These are phyloP conservation scores for Globisporangium megalacanthum DNA, from an alignment of 352 stramenopile species.

Conservation along the genomic window DNA sequence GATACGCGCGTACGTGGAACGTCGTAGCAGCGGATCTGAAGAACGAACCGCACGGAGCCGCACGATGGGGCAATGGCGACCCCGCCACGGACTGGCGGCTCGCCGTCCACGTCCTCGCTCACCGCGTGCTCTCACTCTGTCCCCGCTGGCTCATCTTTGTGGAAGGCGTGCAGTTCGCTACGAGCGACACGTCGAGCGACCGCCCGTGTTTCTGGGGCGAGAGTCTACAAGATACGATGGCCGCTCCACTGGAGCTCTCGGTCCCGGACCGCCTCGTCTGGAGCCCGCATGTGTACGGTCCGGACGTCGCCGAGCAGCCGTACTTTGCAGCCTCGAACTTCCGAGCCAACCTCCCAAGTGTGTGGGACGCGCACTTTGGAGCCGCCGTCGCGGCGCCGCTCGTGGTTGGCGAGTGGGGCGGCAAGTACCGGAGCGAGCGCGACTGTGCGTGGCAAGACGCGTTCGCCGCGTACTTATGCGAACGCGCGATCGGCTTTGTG, in stretches of 20 bases:
- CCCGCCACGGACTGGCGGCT: conserved; percentile 44
- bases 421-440: conserved; percentile 22
- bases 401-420: conserved; percentile 62
- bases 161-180: conserved; percentile 41
- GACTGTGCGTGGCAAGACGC: conserved; percentile 44
- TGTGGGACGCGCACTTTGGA: conserved; percentile 62
- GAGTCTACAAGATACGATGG: conserved; percentile 29
- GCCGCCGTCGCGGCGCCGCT: conserved; percentile 32
- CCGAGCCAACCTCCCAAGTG: conserved; percentile 36
- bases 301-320: conserved; percentile 31
- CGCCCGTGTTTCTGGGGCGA: conserved; percentile 51
- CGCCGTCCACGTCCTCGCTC: conserved; percentile 21
- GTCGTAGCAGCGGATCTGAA: conserved; percentile 47
- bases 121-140: conserved; percentile 21
- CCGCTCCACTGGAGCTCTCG: conserved; percentile 17
- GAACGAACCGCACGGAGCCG: conserved; percentile 50
- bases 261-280: conserved; percentile 44
- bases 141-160: conserved; percentile 51
- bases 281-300: conserved; percentile 45
- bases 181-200: conserved; percentile 15
- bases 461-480: conserved; percentile 36
- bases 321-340: conserved; percentile 39
- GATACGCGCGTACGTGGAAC: conserved; percentile 36
- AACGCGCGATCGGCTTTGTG: conserved; percentile 28
- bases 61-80: conserved; percentile 36